Evolutionary conservation across 2,329 filamentous ascomycete genomes (phyloP).

Genomic region (Coleophoma crateriformis): DNA sequence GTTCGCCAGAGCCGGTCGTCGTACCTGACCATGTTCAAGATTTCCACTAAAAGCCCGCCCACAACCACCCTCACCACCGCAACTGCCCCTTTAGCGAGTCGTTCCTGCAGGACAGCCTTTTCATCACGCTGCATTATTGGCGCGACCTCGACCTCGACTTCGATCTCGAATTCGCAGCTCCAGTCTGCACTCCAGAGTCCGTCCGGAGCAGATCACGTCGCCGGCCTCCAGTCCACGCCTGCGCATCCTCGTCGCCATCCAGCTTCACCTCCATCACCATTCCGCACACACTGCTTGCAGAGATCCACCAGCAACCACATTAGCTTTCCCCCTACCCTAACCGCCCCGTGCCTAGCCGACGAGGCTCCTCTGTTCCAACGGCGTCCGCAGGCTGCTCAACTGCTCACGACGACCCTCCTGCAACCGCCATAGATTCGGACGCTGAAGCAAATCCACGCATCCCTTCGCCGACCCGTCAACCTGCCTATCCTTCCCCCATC

Average conservation of each 20-base stretch:
- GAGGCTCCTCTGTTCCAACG: neutral
- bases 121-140: neutral
- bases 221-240: neutral
- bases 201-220: no score
- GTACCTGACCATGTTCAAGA: no score
- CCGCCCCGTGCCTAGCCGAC: neutral
- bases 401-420: conserved; percentile 1
- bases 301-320: neutral
- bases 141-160: neutral
- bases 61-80: no score
- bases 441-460: conserved; percentile 16
- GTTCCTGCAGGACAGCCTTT: neutral
- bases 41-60: no score
- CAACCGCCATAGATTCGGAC: conserved; percentile 11
- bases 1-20: no score
- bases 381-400: neutral
- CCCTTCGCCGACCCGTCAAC: conserved; percentile 23
- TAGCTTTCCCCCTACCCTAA: neutral
- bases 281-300: neutral
- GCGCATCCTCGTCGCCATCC: neutral
- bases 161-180: neutral
- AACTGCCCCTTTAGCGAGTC: neutral
- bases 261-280: neutral
- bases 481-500: conserved; percentile 19
- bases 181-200: neutral